A percentile compares a stretch with the other conserved stretches of the same genome.
phyloP scores from a whole-genome alignment of 2,329 filamentous ascomycete genomes.

The Fonsecaea monophora region DNA sequence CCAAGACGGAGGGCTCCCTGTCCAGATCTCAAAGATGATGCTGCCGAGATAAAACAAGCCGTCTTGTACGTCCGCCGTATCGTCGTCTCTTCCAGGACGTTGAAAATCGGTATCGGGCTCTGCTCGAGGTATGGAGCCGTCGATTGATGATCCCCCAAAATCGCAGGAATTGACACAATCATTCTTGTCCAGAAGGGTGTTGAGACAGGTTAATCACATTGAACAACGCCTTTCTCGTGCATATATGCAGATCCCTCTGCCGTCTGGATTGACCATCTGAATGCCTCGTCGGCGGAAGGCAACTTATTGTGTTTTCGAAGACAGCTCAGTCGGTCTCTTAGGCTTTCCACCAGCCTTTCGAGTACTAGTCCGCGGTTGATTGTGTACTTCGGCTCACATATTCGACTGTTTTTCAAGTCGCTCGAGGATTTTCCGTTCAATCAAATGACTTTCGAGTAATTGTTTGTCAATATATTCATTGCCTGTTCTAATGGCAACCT shows the following conservation, averaged over 20 bases:
- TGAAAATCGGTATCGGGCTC: no score
- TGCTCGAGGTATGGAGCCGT: not conserved
- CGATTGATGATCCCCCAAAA: slow-evolving; percentile 8
- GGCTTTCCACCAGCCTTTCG: slow-evolving; percentile 1
- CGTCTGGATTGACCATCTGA: slow-evolving; percentile 4
- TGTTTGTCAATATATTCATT: slow-evolving; percentile 6
- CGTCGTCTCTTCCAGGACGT: no score
- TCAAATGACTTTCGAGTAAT: not conserved
- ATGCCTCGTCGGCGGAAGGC: not conserved
- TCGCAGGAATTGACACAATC: slow-evolving; percentile 11
- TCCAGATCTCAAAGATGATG: no score
- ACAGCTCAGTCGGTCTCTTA: not conserved
- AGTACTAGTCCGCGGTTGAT: slow-evolving; percentile 11
- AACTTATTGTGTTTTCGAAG: not conserved
- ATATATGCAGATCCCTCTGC: slow-evolving; percentile 8
- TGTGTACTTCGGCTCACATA: slow-evolving; percentile 9
- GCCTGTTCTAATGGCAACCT: not conserved
- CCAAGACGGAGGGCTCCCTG: no score
- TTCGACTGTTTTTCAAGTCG: slow-evolving; percentile 10
- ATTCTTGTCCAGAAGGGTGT: slow-evolving; percentile 6
- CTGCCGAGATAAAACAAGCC: no score
- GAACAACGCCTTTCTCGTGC: slow-evolving; percentile 8
- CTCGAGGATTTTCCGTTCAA: not conserved
- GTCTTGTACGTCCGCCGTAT: no score
- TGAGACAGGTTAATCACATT: slow-evolving; percentile 5